These are phyloP conservation scores for Samsoniella hepiali DNA, from an alignment of 2,329 filamentous ascomycete species.

Conservation along the genomic window DNA sequence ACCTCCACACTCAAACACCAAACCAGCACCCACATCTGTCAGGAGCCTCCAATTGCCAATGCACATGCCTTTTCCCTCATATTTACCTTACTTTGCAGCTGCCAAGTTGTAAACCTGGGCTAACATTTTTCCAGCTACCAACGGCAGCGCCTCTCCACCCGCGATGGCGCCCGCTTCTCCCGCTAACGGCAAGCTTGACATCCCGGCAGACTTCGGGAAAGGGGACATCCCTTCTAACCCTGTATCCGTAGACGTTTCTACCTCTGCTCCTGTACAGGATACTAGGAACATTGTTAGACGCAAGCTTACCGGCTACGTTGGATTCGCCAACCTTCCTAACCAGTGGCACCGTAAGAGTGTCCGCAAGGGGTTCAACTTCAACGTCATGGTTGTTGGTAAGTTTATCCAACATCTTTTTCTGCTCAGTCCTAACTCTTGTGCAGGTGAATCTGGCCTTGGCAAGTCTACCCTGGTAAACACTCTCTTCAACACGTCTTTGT, in stretches of 20 bases:
- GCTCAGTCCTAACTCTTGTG: slow-evolving; percentile 10
- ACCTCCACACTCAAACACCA: slow-evolving; percentile 5
- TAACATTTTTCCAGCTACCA: slow-evolving; percentile 44
- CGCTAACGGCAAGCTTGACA: slow-evolving; percentile 37
- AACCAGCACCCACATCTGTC: slow-evolving; percentile 29
- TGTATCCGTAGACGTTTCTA: slow-evolving; percentile 33
- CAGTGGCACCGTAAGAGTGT: slow-evolving; percentile 99
- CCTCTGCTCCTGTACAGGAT: slow-evolving; percentile 50
- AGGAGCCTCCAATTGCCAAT: slow-evolving; percentile 30
- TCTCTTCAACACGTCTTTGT: slow-evolving; percentile 98
- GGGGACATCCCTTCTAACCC: slow-evolving; percentile 37
- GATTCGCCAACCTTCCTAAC: slow-evolving; percentile 97
- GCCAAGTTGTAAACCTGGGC: slow-evolving; percentile 22
- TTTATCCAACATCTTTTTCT: not conserved
- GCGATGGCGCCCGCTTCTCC: slow-evolving; percentile 42
- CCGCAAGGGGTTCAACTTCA: slow-evolving; percentile 99
- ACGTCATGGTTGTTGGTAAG: slow-evolving; percentile 99
- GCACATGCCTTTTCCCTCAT: slow-evolving; percentile 2
- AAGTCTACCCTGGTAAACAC: slow-evolving; percentile 99
- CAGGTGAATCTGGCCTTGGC: slow-evolving; percentile 97
- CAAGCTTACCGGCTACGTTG: slow-evolving; percentile 97
- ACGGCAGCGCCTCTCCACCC: slow-evolving; percentile 43
- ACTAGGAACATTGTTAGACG: slow-evolving; percentile 95
- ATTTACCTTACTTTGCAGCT: not conserved
- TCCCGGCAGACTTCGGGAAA: slow-evolving; percentile 29